A percentile compares a stretch with the other conserved stretches of the same genome.
Evolutionary conservation across 2,329 filamentous ascomycete species (phyloP).

Genomic region (Colletotrichum godetiae): DNA sequence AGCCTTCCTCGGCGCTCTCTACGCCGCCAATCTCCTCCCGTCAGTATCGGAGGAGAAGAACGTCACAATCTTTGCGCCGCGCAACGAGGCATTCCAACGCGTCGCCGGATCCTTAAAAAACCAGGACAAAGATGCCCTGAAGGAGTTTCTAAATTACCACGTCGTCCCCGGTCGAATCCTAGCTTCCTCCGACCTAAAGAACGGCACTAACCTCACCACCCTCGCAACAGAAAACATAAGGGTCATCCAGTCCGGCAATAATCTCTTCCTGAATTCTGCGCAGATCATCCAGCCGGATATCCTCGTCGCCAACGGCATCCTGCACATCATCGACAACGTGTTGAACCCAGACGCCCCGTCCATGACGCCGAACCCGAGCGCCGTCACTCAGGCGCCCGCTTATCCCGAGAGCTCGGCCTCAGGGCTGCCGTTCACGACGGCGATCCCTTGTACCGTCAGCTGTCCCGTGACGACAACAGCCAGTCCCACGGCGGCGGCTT

Average conservation of each 20-base stretch:
- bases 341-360: slow-evolving; percentile 55
- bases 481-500: slow-evolving; percentile 32
- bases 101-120: slow-evolving; percentile 56
- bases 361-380: slow-evolving; percentile 49
- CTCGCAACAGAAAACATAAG: slow-evolving; percentile 55
- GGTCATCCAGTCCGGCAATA: slow-evolving; percentile 53
- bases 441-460: slow-evolving; percentile 53
- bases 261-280: slow-evolving; percentile 65
- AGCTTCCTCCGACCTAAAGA: slow-evolving; percentile 56
- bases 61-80: slow-evolving; percentile 67
- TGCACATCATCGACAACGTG: slow-evolving; percentile 68
- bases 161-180: slow-evolving; percentile 64
- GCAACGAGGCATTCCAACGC: slow-evolving; percentile 61
- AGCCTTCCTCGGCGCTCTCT: slow-evolving; percentile 54
- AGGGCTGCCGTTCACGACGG: slow-evolving; percentile 51
- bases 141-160: slow-evolving; percentile 65
- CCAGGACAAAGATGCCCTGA: slow-evolving; percentile 52
- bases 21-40: slow-evolving; percentile 48
- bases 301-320: slow-evolving; percentile 66
- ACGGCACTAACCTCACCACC: slow-evolving; percentile 44
- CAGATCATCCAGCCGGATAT: slow-evolving; percentile 64
- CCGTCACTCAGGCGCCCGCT: slow-evolving; percentile 48
- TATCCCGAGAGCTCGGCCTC: slow-evolving; percentile 40
- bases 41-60: slow-evolving; percentile 55
- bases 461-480: slow-evolving; percentile 49